Percentiles rank a stretch among this genome's conserved stretches.
phyloP scores from a whole-genome alignment of 1,139 yeast genomes.

The Scheffersomyces insectosa region DNA sequence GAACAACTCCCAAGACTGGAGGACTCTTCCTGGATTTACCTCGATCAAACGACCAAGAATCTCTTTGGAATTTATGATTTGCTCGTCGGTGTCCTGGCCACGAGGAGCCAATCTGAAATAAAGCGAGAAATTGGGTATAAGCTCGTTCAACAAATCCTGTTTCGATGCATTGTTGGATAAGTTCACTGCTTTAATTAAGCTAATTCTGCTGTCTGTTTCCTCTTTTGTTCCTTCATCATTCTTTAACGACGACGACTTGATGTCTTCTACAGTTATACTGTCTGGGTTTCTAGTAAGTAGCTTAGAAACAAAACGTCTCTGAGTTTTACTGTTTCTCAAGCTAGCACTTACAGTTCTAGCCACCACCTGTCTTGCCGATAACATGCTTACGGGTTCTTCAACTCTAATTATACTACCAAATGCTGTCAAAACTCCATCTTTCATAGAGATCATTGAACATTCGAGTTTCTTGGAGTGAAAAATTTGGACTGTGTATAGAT shows the following conservation, averaged over 20 bases:
- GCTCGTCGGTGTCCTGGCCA: slow-evolving; percentile 14
- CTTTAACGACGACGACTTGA: slow-evolving; percentile 3
- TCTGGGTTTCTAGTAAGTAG: slow-evolving; percentile 9
- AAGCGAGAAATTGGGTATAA: slow-evolving; percentile 33
- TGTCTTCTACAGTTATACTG: slow-evolving; percentile 9
- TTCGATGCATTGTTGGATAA: slow-evolving; percentile 10
- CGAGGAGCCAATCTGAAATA: slow-evolving; percentile 23
- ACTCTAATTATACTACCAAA: too few species aligned
- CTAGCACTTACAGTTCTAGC: too few species aligned
- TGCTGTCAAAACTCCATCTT: too few species aligned
- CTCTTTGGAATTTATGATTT: slow-evolving; percentile 8
- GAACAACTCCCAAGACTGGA: slow-evolving; percentile 34
- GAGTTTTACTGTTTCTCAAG: not conserved
- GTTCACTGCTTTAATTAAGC: slow-evolving; percentile 11
- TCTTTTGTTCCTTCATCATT: slow-evolving; percentile 4
- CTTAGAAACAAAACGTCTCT: not conserved
- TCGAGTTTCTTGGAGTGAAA: not conserved
- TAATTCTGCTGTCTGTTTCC: slow-evolving; percentile 2
- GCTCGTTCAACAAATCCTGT: slow-evolving; percentile 11
- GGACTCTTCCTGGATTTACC: slow-evolving; percentile 45
- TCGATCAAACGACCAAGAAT: slow-evolving; percentile 22
- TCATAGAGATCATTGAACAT: too few species aligned
- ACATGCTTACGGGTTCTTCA: too few species aligned
- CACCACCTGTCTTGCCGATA: too few species aligned
- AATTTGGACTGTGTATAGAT: not conserved